A percentile compares a stretch with the other conserved stretches of the same genome.
phyloP scores from a whole-genome alignment of 202 grass and related monocot species.

The Setaria italica region DNA sequence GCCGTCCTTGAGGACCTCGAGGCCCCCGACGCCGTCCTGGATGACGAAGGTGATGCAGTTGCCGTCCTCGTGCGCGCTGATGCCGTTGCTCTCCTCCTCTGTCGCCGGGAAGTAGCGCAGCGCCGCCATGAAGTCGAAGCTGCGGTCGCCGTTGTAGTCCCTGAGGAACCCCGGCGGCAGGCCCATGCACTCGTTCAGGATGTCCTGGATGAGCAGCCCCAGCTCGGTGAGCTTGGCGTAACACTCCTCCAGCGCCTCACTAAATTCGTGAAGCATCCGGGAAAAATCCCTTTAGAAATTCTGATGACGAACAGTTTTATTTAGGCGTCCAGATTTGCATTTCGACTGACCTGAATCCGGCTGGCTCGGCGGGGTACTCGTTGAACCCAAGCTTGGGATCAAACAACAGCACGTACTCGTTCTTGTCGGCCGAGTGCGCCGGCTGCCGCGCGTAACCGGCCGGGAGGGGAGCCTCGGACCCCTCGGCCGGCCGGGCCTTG shows the following conservation, averaged over 20 bases:
- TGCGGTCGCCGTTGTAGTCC: constrained; percentile 57
- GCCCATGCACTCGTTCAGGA: constrained; percentile 69
- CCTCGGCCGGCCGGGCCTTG: constrained; percentile 42
- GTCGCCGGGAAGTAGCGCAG: constrained; percentile 62
- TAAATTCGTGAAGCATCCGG: not conserved
- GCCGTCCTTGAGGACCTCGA: constrained; percentile 65
- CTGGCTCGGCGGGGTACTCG: constrained; percentile 46
- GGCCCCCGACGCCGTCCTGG: constrained; percentile 65
- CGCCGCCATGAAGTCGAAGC: constrained; percentile 52
- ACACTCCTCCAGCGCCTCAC: constrained; percentile 49
- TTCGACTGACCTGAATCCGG: constrained; percentile 54
- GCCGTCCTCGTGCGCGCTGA: constrained; percentile 61
- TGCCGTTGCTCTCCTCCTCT: constrained; percentile 35
- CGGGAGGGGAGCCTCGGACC: constrained; percentile 36
- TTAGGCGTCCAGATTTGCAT: not conserved
- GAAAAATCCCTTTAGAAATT: not conserved
- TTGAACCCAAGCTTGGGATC: constrained; percentile 48
- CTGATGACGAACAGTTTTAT: not conserved
- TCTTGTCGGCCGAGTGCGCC: constrained; percentile 64
- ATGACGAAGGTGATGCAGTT: constrained; percentile 62
- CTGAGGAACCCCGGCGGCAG: constrained; percentile 54
- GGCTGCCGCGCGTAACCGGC: constrained; percentile 57
- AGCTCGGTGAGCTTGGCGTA: constrained; percentile 36
- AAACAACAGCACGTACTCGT: constrained; percentile 63
- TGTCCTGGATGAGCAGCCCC: constrained; percentile 53